A percentile compares a stretch with the other conserved stretches of the same genome.
These are phyloP conservation scores for Saccharomycopsis lassenensis DNA, from an alignment of 805 yeast species.

Conservation along the genomic window DNA sequence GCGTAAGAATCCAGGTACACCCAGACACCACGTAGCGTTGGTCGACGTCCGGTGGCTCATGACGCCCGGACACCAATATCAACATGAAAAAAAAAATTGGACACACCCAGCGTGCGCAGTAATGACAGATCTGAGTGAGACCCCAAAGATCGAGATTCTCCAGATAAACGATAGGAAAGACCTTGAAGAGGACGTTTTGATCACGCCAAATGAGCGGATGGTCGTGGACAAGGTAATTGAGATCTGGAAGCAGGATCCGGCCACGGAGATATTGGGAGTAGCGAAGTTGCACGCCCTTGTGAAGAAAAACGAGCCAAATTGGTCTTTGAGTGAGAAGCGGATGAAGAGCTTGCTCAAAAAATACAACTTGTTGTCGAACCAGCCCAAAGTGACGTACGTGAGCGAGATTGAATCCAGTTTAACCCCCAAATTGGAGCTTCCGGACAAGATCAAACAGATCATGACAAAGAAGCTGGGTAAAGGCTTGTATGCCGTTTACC, in stretches of 20 bases:
- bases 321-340: constrained; percentile 55
- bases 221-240: constrained; percentile 49
- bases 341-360: constrained; percentile 42
- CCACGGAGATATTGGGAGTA: constrained; percentile 45
- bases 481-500: constrained; percentile 42
- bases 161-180: constrained; percentile 14
- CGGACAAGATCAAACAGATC: constrained; percentile 32
- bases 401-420: constrained; percentile 40
- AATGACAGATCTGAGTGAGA: too few relatives aligned
- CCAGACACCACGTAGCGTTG: too few relatives aligned
- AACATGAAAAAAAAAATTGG: too few relatives aligned
- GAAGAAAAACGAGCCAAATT: constrained; percentile 40
- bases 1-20: too few relatives aligned
- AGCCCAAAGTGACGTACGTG: constrained; percentile 38
- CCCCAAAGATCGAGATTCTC: constrained; percentile 17
- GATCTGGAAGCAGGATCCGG: constrained; percentile 59
- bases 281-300: constrained; percentile 42
- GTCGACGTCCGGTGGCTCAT: too few relatives aligned
- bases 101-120: too few relatives aligned
- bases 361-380: constrained; percentile 40
- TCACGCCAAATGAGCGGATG: constrained; percentile 47
- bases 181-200: constrained; percentile 9
- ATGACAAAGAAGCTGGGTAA: constrained; percentile 48
- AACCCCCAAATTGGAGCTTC: constrained; percentile 33
- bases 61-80: not conserved